These are phyloP conservation scores for Plasmodium vinckei DNA, from an alignment of 169 alveolate species.

Conservation along the genomic window DNA sequence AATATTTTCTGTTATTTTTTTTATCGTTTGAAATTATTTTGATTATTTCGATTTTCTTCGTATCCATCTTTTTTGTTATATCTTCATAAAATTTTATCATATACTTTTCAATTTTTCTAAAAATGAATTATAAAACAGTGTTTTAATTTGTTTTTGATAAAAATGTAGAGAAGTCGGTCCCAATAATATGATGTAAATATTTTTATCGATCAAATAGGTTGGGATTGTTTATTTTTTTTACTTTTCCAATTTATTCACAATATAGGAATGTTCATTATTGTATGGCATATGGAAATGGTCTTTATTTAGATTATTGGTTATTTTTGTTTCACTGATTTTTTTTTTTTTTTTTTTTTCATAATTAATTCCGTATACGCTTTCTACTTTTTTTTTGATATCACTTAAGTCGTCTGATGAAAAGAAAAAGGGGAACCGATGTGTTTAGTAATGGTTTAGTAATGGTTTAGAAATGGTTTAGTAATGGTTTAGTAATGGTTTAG, in stretches of 20 bases:
- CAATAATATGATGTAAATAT: not conserved
- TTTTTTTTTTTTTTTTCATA: not conserved
- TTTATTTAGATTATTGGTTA: slow-evolving; percentile 1
- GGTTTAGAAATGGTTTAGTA: too few species aligned
- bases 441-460: too few species aligned
- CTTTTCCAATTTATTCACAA: slow-evolving; percentile 55
- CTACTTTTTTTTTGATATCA: slow-evolving; percentile 39
- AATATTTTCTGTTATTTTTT: slow-evolving; percentile 34
- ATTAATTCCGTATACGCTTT: slow-evolving; percentile 8
- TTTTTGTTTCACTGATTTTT: not conserved
- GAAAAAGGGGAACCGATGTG: not conserved
- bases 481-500: too few species aligned
- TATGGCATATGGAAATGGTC: slow-evolving; percentile 26
- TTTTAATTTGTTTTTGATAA: not conserved
- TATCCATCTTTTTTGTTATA: slow-evolving; percentile 31
- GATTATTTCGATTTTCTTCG: slow-evolving; percentile 40
- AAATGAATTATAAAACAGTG: not conserved
- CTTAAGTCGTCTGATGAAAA: slow-evolving; percentile 30
- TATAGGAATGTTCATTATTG: slow-evolving; percentile 29
- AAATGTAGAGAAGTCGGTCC: not conserved
- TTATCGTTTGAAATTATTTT: slow-evolving; percentile 66
- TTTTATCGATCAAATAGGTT: not conserved
- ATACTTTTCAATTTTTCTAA: slow-evolving; percentile 56
- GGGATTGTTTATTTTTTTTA: not conserved
- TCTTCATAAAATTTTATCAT: slow-evolving; percentile 21